Evolutionary conservation across 2,329 filamentous ascomycete genomes (phyloP), one percentile per base, ranked within the genome.

Genomic region (Apiospora marii): DNA sequence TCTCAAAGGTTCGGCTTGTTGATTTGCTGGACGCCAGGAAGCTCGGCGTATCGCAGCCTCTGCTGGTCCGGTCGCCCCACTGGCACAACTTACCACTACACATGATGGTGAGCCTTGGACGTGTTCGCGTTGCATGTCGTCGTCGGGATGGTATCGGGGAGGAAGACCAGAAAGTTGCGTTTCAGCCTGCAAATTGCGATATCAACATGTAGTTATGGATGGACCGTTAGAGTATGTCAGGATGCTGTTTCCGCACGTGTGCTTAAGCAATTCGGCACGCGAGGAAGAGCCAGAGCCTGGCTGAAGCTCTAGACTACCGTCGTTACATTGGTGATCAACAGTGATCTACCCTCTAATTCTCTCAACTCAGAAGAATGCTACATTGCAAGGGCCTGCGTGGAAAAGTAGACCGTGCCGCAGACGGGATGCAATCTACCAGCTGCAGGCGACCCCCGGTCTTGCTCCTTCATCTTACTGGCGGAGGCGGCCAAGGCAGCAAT

Each of bases 341-440:
- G 34, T 64, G 58, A 64, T 64, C 58, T 64, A 41, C 49, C 14
- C 19, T 41, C n/a, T 41, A 64, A 41, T 64, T 64, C 34, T n/a
- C 58, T 64, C 58, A 64, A 64, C 34, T 19, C 58, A 61, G 34
- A 22, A 51, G 46, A 37, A 61, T 61, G 53, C 53, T 61, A 61
- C 53, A 61, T 61, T 61, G 19, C 53, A 61, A 61, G 53, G 27
- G 24, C 27, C 6, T 34, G 51, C 27, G 51, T 61, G 53, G 53
- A 27, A 41, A 37, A 61, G 7, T 37, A 30, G 37, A 37, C 53
- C 53, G 53, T 61, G 53, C 53, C 53, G 53, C 53, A 61, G 53
- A 30, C 53, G 53, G 53, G 53, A 61, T 64, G 58, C 58, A 64
- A 64, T 64, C 58, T 64, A 64, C 58, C 58, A 64, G 58, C 58